Conservation (phyloP, 139 green algal species). For the Asterochloris erici region DNA sequence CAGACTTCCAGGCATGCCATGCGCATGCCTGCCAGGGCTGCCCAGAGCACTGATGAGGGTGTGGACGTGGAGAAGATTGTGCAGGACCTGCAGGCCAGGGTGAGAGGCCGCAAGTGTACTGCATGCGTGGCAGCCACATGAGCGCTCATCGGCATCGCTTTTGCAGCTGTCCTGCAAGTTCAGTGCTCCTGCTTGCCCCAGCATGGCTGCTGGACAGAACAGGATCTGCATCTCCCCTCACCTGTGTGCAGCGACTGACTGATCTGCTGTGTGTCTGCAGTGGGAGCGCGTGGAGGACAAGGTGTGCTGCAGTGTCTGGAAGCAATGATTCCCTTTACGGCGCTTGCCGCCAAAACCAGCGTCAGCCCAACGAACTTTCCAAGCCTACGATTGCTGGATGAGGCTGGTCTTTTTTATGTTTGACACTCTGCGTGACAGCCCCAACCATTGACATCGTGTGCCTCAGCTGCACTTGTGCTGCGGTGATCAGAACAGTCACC, state of each 20-base stretch:
- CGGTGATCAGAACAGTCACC: constrained; percentile 72
- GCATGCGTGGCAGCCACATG: too few species aligned
- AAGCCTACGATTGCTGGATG: too few species aligned
- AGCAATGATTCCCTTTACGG: too few species aligned
- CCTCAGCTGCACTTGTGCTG: neutral
- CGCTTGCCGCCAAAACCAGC: too few species aligned
- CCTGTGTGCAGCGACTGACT: neutral
- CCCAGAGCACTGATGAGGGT: constrained; percentile 15
- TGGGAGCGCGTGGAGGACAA: constrained; percentile 56
- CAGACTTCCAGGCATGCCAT: too few species aligned
- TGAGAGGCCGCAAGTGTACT: constrained; percentile 13
- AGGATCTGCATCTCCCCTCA: neutral
- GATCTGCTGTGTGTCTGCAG: constrained; percentile 24
- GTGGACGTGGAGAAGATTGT: constrained; percentile 64
- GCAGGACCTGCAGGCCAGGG: constrained; percentile 76
- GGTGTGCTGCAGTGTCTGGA: too few species aligned
- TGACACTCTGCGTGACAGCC: neutral
- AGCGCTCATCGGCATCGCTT: neutral
- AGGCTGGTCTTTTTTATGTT: too few species aligned
- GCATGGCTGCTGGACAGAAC: neutral
- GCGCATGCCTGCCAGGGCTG: neutral
- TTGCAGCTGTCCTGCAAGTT: neutral
- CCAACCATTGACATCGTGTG: neutral
- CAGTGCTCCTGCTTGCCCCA: neutral
- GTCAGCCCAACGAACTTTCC: too few species aligned